A percentile compares a stretch with the other conserved stretches of the same genome.
Conservation (phyloP, 78 protist genomes). For the Dictyostelium capitatum region DNA sequence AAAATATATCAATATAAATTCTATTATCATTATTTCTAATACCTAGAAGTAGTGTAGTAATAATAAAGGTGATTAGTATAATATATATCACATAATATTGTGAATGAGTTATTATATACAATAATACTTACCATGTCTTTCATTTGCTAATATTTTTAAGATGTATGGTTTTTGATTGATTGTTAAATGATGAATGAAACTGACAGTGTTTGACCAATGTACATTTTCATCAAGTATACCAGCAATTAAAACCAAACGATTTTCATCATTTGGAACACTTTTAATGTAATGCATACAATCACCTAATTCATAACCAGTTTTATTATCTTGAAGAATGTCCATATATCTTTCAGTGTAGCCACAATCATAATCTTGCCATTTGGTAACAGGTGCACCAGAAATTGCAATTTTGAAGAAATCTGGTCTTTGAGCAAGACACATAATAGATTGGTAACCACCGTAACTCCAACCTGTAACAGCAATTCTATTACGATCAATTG, state of each 20-base stretch:
- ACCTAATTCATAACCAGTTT: conserved; percentile 80
- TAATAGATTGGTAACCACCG: conserved; percentile 94
- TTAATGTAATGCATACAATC: conserved; percentile 23
- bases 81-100: too few relatives aligned
- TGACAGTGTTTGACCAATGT: conserved; percentile 90
- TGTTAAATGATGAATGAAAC: conserved; percentile 83
- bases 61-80: too few relatives aligned
- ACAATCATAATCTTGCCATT: conserved; percentile 95
- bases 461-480: conserved; percentile 94
- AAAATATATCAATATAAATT: conserved; percentile 18
- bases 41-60: too few relatives aligned
- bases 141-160: conserved; percentile 78
- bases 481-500: conserved; percentile 84
- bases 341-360: conserved; percentile 96
- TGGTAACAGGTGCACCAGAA: conserved; percentile 97
- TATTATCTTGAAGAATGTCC: conserved; percentile 82
- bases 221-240: conserved; percentile 97
- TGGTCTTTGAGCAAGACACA: conserved; percentile 88
- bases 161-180: conserved; percentile 82
- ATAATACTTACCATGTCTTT: conserved; percentile 84
- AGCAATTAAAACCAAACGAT: conserved; percentile 86
- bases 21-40: conserved; percentile 56
- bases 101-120: too few relatives aligned
- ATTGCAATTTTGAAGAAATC: conserved; percentile 89
- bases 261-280: conserved; percentile 68